Base-by-base conservation (phyloP, 1,284 basidiomycete species). In the Polyporus tsugae region DNA sequence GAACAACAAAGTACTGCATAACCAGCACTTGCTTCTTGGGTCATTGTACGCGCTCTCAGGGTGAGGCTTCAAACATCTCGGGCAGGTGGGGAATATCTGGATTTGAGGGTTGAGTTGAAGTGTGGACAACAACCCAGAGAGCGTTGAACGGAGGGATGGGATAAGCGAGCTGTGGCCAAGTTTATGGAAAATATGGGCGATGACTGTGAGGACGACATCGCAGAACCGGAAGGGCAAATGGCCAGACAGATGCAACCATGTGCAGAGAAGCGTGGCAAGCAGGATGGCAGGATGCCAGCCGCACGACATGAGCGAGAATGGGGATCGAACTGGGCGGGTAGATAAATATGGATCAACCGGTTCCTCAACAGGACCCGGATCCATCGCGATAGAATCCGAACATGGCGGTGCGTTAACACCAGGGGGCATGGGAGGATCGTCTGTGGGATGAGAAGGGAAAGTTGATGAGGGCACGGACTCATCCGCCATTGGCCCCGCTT, bases 191-290 rank as follows among this genome's bases (percentile, higher is more conserved):
- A 68, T 58, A 11, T 59, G 38, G 0, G 49, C 59, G 15, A 68
- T 53, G 2, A 64, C 58, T 0, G 60, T 41, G 2, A 72, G 60
- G 15, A 59, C 44, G 3, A 49, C 57, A 15, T 69, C 64, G 55
- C 68, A 70, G 13, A 60, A 59, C 13, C 63, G 53, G 53, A 59
- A 65, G 3, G 70, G 65, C 15, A 72, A 55, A 38, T 70, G 68
- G 22, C 62, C 67, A 22, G 49, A 39, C 17, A 69, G 63, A 46
- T 74, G 72, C 5, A 74, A 68, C 69, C 71, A 74, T 6, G 63
- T 6, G n/a, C 69, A 66, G 4, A 72, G 39, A 5, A 70, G 44
- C 33, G 68, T 68, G 0, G 68, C 22, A 6, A 70, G 60, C 13
- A 66, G 59, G 4, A 64, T 60, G 11, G 57, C 44, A 1, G 64